A percentile compares a stretch with the other conserved stretches of the same genome.
These are phyloP conservation scores for Alternaria incomplexa DNA, from an alignment of 2,329 filamentous ascomycete species.

Conservation along the genomic window DNA sequence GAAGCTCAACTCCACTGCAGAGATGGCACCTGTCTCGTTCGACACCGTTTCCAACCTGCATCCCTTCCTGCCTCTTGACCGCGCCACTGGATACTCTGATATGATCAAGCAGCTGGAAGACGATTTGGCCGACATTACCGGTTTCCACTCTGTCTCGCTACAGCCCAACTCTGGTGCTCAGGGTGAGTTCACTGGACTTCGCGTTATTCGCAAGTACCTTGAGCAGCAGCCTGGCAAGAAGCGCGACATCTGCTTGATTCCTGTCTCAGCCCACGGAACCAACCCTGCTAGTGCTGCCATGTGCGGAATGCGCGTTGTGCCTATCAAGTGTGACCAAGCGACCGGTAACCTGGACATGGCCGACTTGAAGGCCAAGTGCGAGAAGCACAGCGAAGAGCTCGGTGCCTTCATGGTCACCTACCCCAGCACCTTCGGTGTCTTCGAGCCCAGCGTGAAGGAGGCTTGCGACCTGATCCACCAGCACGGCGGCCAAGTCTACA, in stretches of 20 bases:
- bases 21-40: constrained; percentile 87
- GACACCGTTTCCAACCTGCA: constrained; percentile 80
- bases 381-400: constrained; percentile 83
- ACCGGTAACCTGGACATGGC: constrained; percentile 89
- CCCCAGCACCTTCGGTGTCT: constrained; percentile 92
- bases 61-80: constrained; percentile 72
- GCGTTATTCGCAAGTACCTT: constrained; percentile 85
- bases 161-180: constrained; percentile 97
- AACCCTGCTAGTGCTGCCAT: constrained; percentile 95
- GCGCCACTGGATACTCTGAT: constrained; percentile 70
- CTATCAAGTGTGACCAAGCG: constrained; percentile 85
- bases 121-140: constrained; percentile 82
- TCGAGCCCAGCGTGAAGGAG: constrained; percentile 86
- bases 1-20: constrained; percentile 93
- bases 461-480: constrained; percentile 85
- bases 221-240: constrained; percentile 70
- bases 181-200: constrained; percentile 90
- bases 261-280: constrained; percentile 92
- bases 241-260: constrained; percentile 91
- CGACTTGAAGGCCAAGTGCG: constrained; percentile 86
- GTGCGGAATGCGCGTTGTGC: constrained; percentile 92
- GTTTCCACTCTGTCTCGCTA: constrained; percentile 86
- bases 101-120: constrained; percentile 75
- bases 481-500: constrained; percentile 92
- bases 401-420: constrained; percentile 98